Percentiles rank a stretch among this genome's conserved stretches.
Conservation (phyloP, 129 eudicot genomes). For the Chrysanthemum makinoi region DNA sequence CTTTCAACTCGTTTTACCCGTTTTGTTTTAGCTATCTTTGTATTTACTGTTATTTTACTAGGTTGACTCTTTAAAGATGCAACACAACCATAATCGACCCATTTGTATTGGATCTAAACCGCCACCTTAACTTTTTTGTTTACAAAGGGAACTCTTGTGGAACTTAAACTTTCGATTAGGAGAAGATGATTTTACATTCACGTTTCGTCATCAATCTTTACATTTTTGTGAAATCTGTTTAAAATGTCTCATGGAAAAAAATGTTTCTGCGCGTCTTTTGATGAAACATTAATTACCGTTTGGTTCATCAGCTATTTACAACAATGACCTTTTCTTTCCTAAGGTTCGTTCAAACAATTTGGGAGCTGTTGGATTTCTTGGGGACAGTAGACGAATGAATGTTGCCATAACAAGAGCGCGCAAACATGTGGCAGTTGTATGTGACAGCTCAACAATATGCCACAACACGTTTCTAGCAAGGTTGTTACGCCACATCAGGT, state of each 20-base stretch:
- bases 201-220: no score
- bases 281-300: background rate
- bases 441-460: conserved; percentile 98
- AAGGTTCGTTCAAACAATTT: conserved; percentile 94
- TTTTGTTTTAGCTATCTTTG: no score
- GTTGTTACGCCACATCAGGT: conserved; percentile 92
- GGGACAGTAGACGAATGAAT: conserved; percentile 93
- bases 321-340: background rate
- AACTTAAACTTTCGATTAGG: no score
- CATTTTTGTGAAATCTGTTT: no score
- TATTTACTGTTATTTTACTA: no score
- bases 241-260: background rate
- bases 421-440: conserved; percentile 88
- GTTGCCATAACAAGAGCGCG: conserved; percentile 97
- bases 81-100: background rate
- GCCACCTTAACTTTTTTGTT: no score
- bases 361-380: conserved; percentile 96
- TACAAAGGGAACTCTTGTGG: no score
- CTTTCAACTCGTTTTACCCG: background rate
- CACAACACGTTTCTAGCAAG: conserved; percentile 91
- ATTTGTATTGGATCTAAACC: no score
- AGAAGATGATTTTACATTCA: no score
- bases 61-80: no score
- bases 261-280: background rate
- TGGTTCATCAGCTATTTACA: background rate